Conservation (phyloP, 2,329 filamentous ascomycete species). For the Tolypocladium tundrense region DNA sequence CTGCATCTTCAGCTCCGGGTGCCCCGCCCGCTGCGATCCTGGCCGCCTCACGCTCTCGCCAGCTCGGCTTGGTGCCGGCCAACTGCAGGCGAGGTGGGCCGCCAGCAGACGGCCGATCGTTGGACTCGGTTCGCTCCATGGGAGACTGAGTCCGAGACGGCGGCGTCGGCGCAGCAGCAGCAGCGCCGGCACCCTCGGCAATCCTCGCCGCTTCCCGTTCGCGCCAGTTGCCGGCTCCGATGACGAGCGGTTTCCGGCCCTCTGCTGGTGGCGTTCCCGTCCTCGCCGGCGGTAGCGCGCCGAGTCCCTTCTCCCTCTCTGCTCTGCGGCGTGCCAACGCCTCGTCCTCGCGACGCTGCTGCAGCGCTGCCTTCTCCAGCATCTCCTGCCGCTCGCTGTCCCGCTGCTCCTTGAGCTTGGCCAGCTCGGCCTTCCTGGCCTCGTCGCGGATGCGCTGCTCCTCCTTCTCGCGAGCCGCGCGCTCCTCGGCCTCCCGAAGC, state of each 20-base stretch:
- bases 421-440: conserved; percentile 62
- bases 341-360: conserved; percentile 80
- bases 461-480: conserved; percentile 69
- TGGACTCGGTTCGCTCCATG: conserved; percentile 37
- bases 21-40: conserved; percentile 23
- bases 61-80: conserved; percentile 52
- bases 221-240: conserved; percentile 32
- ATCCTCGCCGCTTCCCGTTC: conserved; percentile 24
- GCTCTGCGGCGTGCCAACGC: conserved; percentile 65
- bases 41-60: conserved; percentile 62
- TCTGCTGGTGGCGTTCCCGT: conserved; percentile 14
- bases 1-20: conserved; percentile 24
- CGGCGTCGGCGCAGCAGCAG: conserved; percentile 15
- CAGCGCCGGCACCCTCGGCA: conserved; percentile 15
- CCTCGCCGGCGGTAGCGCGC: conserved; percentile 5
- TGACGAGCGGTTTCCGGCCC: conserved; percentile 19
- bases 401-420: conserved; percentile 55
- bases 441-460: conserved; percentile 73
- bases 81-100: conserved; percentile 54
- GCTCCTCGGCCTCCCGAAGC: conserved; percentile 77
- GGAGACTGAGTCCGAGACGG: conserved; percentile 17
- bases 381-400: conserved; percentile 59
- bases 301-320: conserved; percentile 42
- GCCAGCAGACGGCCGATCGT: conserved; percentile 27
- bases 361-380: conserved; percentile 53